Conservation (phyloP, 768 basidiomycete species). For the Kwoniella pini region DNA sequence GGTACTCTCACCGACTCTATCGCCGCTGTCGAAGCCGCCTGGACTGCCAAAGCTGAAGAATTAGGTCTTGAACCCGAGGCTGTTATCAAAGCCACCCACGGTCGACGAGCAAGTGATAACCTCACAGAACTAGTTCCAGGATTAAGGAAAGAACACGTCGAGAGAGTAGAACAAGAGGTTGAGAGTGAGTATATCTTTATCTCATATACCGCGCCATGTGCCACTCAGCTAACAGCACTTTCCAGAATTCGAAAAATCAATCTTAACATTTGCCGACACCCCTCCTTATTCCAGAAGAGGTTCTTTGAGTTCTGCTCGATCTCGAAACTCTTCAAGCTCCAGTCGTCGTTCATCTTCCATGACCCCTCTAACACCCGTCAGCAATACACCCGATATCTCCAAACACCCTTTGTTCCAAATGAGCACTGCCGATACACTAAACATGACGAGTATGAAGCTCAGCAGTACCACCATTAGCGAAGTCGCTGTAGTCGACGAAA, state of each 20-base stretch:
- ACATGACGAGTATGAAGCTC: slow-evolving; percentile 20
- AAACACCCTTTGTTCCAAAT: slow-evolving; percentile 11
- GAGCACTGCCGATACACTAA: slow-evolving; percentile 11
- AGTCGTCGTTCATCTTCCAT: slow-evolving; percentile 25
- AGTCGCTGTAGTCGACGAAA: slow-evolving; percentile 19
- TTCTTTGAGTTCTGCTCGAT: slow-evolving; percentile 21
- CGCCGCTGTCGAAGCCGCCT: slow-evolving; percentile 71
- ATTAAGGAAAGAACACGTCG: slow-evolving; percentile 35
- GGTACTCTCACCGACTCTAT: slow-evolving; percentile 72
- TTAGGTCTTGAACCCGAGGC: slow-evolving; percentile 68
- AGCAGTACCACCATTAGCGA: neutral
- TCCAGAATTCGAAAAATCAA: slow-evolving; percentile 35
- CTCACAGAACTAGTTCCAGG: slow-evolving; percentile 57
- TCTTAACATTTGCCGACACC: slow-evolving; percentile 40
- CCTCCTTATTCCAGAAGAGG: slow-evolving; percentile 32
- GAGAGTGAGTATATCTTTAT: slow-evolving; percentile 26
- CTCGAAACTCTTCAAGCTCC: slow-evolving; percentile 11
- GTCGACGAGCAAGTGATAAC: slow-evolving; percentile 75
- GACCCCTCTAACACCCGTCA: slow-evolving; percentile 27
- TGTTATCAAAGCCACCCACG: slow-evolving; percentile 75
- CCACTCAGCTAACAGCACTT: neutral
- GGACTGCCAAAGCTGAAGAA: slow-evolving; percentile 70
- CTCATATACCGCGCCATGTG: neutral
- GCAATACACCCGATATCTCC: slow-evolving; percentile 13
- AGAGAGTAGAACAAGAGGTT: slow-evolving; percentile 33